These are phyloP conservation scores for Phytophthora sojae DNA, from an alignment of 352 stramenopile genomes.

Conservation along the genomic window DNA sequence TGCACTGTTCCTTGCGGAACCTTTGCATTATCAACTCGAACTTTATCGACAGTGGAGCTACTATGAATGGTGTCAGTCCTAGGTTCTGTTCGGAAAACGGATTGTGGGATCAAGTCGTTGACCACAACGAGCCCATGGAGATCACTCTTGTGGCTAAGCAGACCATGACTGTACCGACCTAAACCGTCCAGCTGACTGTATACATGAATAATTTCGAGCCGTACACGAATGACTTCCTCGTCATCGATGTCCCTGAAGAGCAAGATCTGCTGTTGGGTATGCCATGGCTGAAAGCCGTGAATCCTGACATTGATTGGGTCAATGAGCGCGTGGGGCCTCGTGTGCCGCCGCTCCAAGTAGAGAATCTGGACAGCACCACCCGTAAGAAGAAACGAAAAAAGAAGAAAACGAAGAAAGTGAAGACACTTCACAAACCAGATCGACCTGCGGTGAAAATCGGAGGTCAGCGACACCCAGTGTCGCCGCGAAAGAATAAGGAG, in stretches of 20 bases:
- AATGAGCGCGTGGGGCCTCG: background rate
- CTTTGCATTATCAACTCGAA: conserved; percentile 25
- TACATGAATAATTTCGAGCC: conserved; percentile 14
- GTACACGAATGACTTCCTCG: conserved; percentile 18
- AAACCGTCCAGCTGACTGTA: conserved; percentile 7
- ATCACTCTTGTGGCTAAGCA: conserved; percentile 12
- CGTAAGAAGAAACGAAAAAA: background rate
- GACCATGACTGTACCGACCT: conserved; percentile 8
- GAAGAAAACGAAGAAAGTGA: background rate
- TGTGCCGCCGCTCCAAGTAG: no score
- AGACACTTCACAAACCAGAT: background rate
- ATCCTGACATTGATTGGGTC: conserved; percentile 29
- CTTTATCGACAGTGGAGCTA: conserved; percentile 26
- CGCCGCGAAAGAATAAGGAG: background rate
- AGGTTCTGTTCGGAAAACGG: conserved; percentile 5
- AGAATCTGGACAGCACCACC: background rate
- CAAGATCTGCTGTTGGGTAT: conserved; percentile 23
- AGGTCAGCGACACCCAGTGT: background rate
- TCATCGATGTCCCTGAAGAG: conserved; percentile 11
- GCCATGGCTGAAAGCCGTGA: conserved; percentile 10
- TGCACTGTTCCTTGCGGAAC: conserved; percentile 4
- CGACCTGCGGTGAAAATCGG: background rate
- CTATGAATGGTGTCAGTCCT: conserved; percentile 21
- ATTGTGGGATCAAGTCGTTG: conserved; percentile 7
- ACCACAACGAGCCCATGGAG: conserved; percentile 11